Evolutionary conservation across 257 asterid genomes (phyloP).

Genomic region (Ocimum tenuiflorum): DNA sequence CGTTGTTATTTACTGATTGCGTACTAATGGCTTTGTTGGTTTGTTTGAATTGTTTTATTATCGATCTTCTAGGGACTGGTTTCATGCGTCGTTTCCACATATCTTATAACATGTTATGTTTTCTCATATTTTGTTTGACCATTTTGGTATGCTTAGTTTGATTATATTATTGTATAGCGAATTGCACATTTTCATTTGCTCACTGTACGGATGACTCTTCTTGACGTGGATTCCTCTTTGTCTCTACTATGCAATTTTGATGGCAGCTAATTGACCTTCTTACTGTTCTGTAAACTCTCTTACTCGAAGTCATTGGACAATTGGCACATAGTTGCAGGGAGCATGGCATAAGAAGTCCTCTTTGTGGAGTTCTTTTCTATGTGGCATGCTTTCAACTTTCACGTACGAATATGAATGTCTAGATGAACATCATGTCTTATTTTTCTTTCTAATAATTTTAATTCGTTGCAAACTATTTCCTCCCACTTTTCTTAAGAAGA

Average conservation of each 20-base stretch:
- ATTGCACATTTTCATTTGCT: not conserved
- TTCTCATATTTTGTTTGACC: no score
- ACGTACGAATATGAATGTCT: not conserved
- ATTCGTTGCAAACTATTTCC: not conserved
- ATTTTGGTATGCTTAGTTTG: not conserved
- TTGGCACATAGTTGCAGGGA: not conserved
- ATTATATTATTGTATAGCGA: no score
- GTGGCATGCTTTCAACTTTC: no score
- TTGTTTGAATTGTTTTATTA: not conserved
- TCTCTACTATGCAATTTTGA: not conserved
- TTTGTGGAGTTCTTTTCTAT: no score
- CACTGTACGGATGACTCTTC: not conserved
- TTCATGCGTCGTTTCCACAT: not conserved
- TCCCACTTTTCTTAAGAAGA: no score
- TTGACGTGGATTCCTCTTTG: not conserved
- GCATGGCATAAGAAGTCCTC: not conserved
- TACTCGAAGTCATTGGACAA: no score
- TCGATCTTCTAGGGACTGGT: not conserved
- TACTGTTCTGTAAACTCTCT: no score
- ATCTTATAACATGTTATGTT: no score
- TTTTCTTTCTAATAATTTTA: not conserved
- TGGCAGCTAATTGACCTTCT: not conserved
- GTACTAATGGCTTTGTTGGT: not conserved
- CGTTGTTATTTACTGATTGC: not conserved
- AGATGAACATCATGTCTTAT: not conserved